phyloP scores from a whole-genome alignment of 306 rosid genomes.

The Quercus mongolica region DNA sequence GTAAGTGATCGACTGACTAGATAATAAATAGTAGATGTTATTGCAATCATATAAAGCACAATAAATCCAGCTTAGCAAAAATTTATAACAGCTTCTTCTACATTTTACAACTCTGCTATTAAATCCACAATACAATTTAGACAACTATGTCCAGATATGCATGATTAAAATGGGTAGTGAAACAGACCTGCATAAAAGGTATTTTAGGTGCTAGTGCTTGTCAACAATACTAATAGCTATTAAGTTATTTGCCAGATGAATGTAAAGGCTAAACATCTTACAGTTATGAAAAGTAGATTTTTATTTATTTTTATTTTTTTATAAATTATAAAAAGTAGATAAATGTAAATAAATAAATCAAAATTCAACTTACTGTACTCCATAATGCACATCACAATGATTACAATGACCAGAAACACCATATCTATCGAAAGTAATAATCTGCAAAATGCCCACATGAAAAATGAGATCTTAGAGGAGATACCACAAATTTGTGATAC shows the following conservation, averaged over 20 bases:
- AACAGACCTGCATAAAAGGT: background rate
- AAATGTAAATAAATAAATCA: background rate
- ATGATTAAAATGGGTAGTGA: background rate
- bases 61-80: background rate
- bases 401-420: constrained; percentile 96
- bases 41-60: background rate
- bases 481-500: background rate
- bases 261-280: background rate
- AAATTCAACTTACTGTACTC: constrained; percentile 55
- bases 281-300: background rate
- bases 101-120: background rate
- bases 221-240: background rate
- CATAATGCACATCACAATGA: constrained; percentile 75
- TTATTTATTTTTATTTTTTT: no score
- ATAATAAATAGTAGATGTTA: background rate
- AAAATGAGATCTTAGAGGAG: background rate
- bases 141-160: background rate
- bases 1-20: background rate
- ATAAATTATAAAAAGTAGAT: background rate
- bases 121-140: background rate
- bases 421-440: constrained; percentile 72
- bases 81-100: background rate
- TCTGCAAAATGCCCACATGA: constrained; percentile 41
- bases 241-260: background rate
- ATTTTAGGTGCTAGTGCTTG: background rate